Evolutionary conservation across 2,329 filamentous ascomycete species (phyloP), one percentile per base, ranked within the genome.

Genomic region (Neopestalotiopsis clavispora): DNA sequence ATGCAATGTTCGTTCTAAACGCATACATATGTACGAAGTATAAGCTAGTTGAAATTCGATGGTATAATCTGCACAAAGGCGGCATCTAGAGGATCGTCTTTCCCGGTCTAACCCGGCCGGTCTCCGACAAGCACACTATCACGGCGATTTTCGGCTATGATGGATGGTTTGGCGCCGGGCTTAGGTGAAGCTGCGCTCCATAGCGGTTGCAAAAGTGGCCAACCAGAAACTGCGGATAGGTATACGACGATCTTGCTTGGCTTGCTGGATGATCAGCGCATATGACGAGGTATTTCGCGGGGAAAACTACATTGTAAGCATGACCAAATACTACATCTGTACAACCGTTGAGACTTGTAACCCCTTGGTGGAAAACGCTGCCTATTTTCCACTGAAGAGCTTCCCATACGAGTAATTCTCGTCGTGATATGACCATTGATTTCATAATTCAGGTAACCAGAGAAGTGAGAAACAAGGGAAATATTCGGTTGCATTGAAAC

Each of bases 61-160:
- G 34, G 34, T 38, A 10, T 10, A 38, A 10, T 38, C 34, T 7
- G 34, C 34, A 38, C 34, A 38, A 10, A 38, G 6, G 34, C 34
- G 10, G 34, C 20, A 52, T 52, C 45, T 52, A n/a, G 45, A 20
- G 14, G 17, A n/a, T 59, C 57, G 23, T 30, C 23, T 34, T 30
- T 59, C 57, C 57, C 57, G 57, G 57, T 59, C 57, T 59, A 59
- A 59, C 57, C 57, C 57, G 57, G 30, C 30, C 57, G 57, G 57
- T 30, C 9, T 28, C 57, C 57, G 45, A 30, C 14, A 30, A 10
- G 13, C 13, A 59, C 23, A 30, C 13, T 14, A 34, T 30, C 23
- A 30, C 13, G 57, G 57, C 30, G 57, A 34, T 59, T 59, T 23
- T 59, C 57, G 57, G 57, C 57, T 59, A 30, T 59, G 23, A 34